Base-by-base conservation (phyloP, 805 yeast genomes). In the Yarrowia yakushimensis region DNA sequence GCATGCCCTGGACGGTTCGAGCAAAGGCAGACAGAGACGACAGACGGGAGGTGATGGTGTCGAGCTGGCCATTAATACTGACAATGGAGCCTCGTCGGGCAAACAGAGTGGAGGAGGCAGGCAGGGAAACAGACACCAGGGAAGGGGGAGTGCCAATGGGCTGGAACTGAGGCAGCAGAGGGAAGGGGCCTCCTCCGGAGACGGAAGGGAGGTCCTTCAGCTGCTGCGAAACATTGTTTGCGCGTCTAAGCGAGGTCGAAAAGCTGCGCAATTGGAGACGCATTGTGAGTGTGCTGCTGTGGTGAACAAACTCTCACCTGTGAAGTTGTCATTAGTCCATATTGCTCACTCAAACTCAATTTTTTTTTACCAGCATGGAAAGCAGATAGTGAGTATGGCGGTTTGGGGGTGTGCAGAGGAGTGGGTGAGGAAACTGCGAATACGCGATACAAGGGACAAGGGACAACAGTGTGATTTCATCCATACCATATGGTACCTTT, bases 101-200 rank as follows among this genome's bases (percentile, higher is more conserved):
- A 57, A 69, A 76, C 28, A 79, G 67, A n/a, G 68, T 66, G 3
- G 79, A 71, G 4, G 78, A 72, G 9, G 79, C 76, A 3, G 83
- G 83, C 43, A 80, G 63, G 15, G 75, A 70, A 15, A 80, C 74
- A 52, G 74, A 75, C 46, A 80, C 70, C 60, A 81, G 63, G 31
- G 78, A 69, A n/a, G 76, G 72, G 3, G 80, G 78, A 25, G 69
- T 65, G 5, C 83, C 83, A 13, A 80, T 63, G 4, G 79, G 77
- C 33, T 70, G 69, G 68, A 81, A 79, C 52, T 69, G 66, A 3
- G 83, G 82, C 39, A 65, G 65, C 60, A 74, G 78, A 10, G 74
- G 70, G 62, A 78, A 78, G 25, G 81, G 80, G 1, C 81, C 81
- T 20, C 67, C 67, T 1, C 81, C 80, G 0, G 79, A 74, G 11